Evolutionary conservation across 495 filamentous ascomycete genomes (phyloP).

Genomic region (Pseudoneurospora amorphoporcata): DNA sequence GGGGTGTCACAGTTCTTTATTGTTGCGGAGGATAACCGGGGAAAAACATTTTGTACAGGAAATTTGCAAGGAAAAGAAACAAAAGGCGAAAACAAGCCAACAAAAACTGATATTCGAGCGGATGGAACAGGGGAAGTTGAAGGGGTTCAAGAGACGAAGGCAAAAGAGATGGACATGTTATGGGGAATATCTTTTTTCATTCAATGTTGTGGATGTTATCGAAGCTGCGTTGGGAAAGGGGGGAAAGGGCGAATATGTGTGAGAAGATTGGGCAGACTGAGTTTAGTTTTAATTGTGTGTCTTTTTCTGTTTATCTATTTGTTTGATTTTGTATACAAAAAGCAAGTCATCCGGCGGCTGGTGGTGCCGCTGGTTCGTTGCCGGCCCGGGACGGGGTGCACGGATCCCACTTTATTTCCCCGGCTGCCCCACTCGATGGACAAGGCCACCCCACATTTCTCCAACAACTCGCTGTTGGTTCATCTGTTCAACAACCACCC

Average conservation of each 20-base stretch:
- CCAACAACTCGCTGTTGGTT: neutral
- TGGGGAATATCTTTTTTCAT: neutral
- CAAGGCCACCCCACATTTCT: slow-evolving; percentile 3
- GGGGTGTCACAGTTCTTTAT: neutral
- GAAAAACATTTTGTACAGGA: neutral
- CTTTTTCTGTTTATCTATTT: neutral
- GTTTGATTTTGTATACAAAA: too few species aligned
- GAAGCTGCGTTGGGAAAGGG: neutral
- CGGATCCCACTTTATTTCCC: slow-evolving; percentile 17
- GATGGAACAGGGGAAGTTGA: neutral
- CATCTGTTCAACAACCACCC: neutral
- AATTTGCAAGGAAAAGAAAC: neutral
- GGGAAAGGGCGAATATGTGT: neutral
- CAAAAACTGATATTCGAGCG: neutral
- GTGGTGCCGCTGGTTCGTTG: neutral
- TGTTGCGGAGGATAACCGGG: neutral
- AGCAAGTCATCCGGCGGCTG: too few species aligned
- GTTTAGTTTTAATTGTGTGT: neutral
- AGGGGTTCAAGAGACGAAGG: neutral
- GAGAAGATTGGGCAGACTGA: neutral
- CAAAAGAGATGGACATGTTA: neutral
- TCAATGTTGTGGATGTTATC: neutral
- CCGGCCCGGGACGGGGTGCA: slow-evolving; percentile 1
- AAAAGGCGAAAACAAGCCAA: neutral
- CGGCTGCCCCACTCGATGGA: neutral